Evolutionary conservation across 805 yeast genomes (phyloP), one percentile per base, ranked within the genome.

Genomic region (Lachancea thermotolerans): DNA sequence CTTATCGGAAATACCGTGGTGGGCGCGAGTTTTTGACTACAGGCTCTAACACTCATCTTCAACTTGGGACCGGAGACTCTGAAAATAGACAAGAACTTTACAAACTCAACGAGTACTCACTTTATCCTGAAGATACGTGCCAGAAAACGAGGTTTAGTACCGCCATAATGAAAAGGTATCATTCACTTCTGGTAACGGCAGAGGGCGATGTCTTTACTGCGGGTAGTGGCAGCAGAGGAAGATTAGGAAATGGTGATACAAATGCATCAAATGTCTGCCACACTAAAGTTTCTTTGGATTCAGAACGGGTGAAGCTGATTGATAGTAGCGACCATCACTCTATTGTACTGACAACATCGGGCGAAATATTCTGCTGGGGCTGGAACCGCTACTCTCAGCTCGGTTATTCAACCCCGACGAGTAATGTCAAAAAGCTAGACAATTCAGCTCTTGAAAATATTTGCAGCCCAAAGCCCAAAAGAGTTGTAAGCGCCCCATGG

Each of bases 311-410:
- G 2, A 46, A 65, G 1, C 56, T 59, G 25, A 65, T 79, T 1
- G 77, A 75, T 1, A 59, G 80, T 0, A 79, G 88, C 42, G 77
- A 79, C 53, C 83, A 84, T 54, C 95, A 86, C 57, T 68, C 86
- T 0, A 54, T 88, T 9, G 82, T 75, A 0, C 53, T 85, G 16
- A 74, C 83, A 0, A 55, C 65, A 0, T 52, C 63, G 12, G 79
- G 79, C 33, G 72, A 73, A n/a, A 67, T 87, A 1, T 83, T 71
- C 49, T 64, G 89, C 0, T 90, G 96, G 95, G 97, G 97, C 0
- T 71, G 78, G 49, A 86, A 86, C 55, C 68, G 72, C 14, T 73
- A 62, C 58, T 75, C 74, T n/a, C 95, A 85, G 58, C 62, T 86
- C 17, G 95, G 95, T 0, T 73, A 71, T 50, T 59, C 62, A 2